phyloP scores from a whole-genome alignment of 2,329 filamentous ascomycete genomes.

The Pseudogymnoascus verrucosus region DNA sequence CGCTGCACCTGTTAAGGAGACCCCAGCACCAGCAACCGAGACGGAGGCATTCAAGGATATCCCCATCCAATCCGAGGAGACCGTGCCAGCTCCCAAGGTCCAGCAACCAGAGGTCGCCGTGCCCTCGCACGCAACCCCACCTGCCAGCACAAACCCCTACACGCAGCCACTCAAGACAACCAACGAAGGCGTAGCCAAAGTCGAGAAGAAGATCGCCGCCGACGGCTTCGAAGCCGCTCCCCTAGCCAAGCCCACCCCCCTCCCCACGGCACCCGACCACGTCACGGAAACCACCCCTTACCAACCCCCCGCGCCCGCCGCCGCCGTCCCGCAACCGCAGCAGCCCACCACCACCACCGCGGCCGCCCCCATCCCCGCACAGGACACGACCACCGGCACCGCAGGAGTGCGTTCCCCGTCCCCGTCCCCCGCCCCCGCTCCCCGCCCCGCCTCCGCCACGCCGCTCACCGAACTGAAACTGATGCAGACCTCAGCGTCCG shows the following conservation, averaged over 20 bases:
- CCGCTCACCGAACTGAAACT: not conserved
- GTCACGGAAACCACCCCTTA: not conserved
- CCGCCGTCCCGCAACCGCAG: not conserved
- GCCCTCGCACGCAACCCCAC: not conserved
- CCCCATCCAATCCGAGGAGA: not conserved
- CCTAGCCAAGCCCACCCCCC: not conserved
- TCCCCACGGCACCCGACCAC: not conserved
- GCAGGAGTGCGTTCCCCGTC: not conserved
- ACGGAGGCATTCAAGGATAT: not conserved
- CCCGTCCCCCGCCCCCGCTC: not conserved
- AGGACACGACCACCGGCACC: no score
- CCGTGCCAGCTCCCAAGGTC: not conserved
- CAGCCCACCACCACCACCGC: not conserved
- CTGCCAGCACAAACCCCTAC: not conserved
- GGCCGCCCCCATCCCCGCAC: no score
- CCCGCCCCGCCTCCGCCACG: not conserved
- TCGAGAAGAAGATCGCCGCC: not conserved
- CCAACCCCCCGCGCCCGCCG: not conserved
- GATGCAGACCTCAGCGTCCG: not conserved
- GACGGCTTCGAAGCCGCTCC: not conserved
- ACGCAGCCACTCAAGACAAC: not conserved
- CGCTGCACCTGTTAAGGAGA: not conserved
- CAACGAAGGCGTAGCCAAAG: not conserved
- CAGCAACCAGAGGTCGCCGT: not conserved
- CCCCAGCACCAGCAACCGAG: not conserved